These are phyloP conservation scores for Neurospora sp. DNA, from an alignment of 495 filamentous ascomycete species.

Conservation along the genomic window DNA sequence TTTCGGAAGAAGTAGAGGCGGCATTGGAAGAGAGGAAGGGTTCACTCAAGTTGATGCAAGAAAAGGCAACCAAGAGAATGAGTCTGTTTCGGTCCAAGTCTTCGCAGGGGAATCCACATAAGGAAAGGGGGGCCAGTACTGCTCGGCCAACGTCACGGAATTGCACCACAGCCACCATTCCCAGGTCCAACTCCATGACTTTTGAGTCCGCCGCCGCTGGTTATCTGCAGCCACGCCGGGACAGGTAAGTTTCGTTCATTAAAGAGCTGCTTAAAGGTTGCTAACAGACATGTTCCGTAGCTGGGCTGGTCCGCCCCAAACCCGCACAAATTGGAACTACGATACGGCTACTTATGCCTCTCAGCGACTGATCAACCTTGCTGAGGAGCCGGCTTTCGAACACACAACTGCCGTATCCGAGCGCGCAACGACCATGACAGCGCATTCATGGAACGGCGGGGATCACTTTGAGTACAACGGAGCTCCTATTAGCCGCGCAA, in stretches of 20 bases:
- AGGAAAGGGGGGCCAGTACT: constrained; percentile 8
- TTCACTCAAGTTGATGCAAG: constrained; percentile 11
- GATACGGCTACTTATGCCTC: constrained; percentile 33
- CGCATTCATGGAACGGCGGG: constrained; percentile 23
- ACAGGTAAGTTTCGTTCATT: constrained; percentile 11
- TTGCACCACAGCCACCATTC: constrained; percentile 8
- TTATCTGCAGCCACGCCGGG: constrained; percentile 15
- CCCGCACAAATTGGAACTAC: constrained; percentile 32
- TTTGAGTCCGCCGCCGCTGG: constrained; percentile 22
- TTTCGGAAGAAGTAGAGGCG: constrained; percentile 1
- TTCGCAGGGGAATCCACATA: constrained; percentile 10
- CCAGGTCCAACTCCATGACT: constrained; percentile 23
- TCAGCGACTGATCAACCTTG: constrained; percentile 29
- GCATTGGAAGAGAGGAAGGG: constrained; percentile 2
- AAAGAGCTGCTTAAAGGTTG: background rate
- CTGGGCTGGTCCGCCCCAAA: constrained; percentile 14
- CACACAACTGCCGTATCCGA: constrained; percentile 24
- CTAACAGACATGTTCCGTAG: constrained; percentile 12
- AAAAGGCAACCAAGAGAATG: constrained; percentile 15
- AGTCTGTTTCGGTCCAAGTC: constrained; percentile 27
- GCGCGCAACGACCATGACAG: constrained; percentile 23
- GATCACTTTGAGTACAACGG: constrained; percentile 18
- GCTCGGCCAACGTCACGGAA: constrained; percentile 8
- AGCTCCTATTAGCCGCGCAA: constrained; percentile 23
- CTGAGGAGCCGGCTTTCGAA: constrained; percentile 26